Evolutionary conservation across 352 stramenopile species (phyloP).

Genomic region (Phytophthora pinifolia): DNA sequence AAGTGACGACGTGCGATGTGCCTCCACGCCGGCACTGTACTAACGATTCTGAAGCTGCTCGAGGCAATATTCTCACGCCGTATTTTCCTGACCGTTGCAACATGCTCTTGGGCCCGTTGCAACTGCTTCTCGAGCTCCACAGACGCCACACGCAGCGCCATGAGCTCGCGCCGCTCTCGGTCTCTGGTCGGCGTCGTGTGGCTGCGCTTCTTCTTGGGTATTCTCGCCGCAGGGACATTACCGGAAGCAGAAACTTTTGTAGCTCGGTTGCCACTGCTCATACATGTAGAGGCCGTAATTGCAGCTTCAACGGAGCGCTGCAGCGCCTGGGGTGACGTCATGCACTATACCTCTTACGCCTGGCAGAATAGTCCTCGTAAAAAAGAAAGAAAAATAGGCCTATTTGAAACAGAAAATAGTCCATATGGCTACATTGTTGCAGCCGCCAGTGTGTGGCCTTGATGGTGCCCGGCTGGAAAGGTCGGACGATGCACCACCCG

Average conservation of each 20-base stretch:
- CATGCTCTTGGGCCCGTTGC: slow-evolving; percentile 12
- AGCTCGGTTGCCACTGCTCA: background rate
- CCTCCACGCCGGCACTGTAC: slow-evolving; percentile 28
- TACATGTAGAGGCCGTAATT: background rate
- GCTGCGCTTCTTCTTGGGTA: slow-evolving; percentile 32
- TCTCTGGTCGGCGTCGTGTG: slow-evolving; percentile 34
- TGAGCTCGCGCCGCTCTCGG: slow-evolving; percentile 33
- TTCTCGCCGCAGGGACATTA: slow-evolving; percentile 1
- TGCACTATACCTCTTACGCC: slow-evolving; percentile 1
- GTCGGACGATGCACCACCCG: slow-evolving; percentile 15
- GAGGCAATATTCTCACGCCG: slow-evolving; percentile 4
- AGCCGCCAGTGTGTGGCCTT: slow-evolving; percentile 12
- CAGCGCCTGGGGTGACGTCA: background rate
- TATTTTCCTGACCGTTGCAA: slow-evolving; percentile 11
- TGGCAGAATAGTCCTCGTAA: too few species aligned
- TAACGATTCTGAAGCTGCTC: slow-evolving; percentile 24
- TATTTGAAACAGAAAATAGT: background rate
- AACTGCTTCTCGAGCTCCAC: slow-evolving; percentile 22
- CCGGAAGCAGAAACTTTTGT: slow-evolving; percentile 4
- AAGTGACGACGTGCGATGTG: slow-evolving; percentile 30
- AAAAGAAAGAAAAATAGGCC: too few species aligned
- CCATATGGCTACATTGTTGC: slow-evolving; percentile 2
- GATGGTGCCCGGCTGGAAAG: slow-evolving; percentile 7
- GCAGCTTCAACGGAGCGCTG: slow-evolving; percentile 2
- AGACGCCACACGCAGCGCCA: slow-evolving; percentile 27